Conservation (phyloP, 2,329 filamentous ascomycete genomes). For the Neofusicoccum kwambonambiense region DNA sequence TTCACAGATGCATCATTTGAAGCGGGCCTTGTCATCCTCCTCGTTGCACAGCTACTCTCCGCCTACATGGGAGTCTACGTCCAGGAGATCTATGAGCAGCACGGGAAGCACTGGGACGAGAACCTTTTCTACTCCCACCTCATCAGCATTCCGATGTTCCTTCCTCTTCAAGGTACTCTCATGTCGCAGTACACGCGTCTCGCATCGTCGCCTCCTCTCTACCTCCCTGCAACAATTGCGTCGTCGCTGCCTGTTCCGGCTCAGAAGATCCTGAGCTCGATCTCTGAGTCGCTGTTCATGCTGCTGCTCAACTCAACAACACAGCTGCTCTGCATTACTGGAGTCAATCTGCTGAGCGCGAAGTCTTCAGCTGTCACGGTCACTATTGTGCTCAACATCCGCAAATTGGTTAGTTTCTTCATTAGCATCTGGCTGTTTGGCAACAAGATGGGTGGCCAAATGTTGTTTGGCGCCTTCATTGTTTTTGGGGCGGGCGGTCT, state of each 20-base stretch:
- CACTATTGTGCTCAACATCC: slow-evolving; percentile 91
- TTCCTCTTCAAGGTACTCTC: slow-evolving; percentile 68
- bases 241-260: slow-evolving; percentile 30
- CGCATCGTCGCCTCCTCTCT: slow-evolving; percentile 61
- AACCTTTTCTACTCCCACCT: slow-evolving; percentile 91
- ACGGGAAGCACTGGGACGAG: slow-evolving; percentile 90
- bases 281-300: slow-evolving; percentile 69
- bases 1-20: slow-evolving; percentile 51
- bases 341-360: slow-evolving; percentile 90
- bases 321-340: slow-evolving; percentile 91
- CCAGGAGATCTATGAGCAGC: slow-evolving; percentile 80
- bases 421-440: slow-evolving; percentile 94
- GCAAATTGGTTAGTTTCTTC: slow-evolving; percentile 87
- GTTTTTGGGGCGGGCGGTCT: slow-evolving; percentile 90
- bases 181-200: slow-evolving; percentile 63
- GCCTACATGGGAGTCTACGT: slow-evolving; percentile 95
- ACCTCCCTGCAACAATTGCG: slow-evolving; percentile 33
- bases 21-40: slow-evolving; percentile 76
- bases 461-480: slow-evolving; percentile 75
- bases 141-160: slow-evolving; percentile 72
- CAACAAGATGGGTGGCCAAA: slow-evolving; percentile 73
- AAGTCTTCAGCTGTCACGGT: slow-evolving; percentile 89
- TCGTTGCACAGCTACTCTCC: slow-evolving; percentile 83
- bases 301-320: slow-evolving; percentile 78
- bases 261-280: slow-evolving; percentile 26